Evolutionary conservation across 2,329 filamentous ascomycete species (phyloP), one percentile per base, ranked within the genome.

Genomic region (Ophiostoma sp.): DNA sequence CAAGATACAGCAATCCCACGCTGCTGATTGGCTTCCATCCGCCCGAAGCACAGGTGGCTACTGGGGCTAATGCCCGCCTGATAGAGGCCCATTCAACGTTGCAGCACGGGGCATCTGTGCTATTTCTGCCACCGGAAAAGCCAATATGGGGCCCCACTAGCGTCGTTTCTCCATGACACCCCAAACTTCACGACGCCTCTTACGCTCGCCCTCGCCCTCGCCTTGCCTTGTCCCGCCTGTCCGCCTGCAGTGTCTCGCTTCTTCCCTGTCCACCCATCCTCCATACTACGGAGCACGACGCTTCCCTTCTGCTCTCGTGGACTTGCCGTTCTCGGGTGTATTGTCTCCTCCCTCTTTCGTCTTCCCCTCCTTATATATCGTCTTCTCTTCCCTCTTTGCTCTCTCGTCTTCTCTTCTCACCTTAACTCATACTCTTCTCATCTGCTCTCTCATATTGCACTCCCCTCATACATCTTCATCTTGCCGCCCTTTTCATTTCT

Each of bases 131-230:
- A 60, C 55, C 12, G 3, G 27, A 36, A 60, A 16, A 12, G 8
- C 27, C 55, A 27, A 38, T 58, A 58, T 12, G 55, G 55, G 16
- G 45, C 52, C 14, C 9, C 52, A 58, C 52, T 58, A 58, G 52
- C 27, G 52, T 18, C 52, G 14, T 36, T 58, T 27, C 52, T 60
- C 55, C 55, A 55, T n/a, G 49, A 2, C 49, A 18, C 49, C 27
- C 49, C n/a, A 55, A 55, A 55, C 14, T 60, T 40, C 55, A 60
- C 55, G 55, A 60, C 55, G 55, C 55, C 27, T 60, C 27, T 60
- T 18, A 12, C 55, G n/a, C 49, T 18, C 49, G 6, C n/a, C 6
- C n/a, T 5, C 55, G 6, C 55, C 27, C 27, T 60, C 12, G 55
- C 49, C 49, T 55, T n/a, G 18, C 8, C 52, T 60, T 36, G 55